Conservation (phyloP, 345 rosid genomes). For the Euphorbia lathyris region DNA sequence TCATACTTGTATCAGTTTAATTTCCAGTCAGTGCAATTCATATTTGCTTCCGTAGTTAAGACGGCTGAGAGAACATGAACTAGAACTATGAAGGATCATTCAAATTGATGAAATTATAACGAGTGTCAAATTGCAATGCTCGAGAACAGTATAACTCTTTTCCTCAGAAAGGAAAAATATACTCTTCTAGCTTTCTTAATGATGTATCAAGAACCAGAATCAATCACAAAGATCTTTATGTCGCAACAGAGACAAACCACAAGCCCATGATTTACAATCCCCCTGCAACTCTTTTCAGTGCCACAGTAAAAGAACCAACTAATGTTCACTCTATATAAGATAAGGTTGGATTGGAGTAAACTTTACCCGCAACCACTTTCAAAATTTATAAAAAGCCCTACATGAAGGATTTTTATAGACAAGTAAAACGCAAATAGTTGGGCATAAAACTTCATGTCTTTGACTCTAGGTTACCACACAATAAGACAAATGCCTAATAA, state of each 20-base stretch:
- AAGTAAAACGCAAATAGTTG: background rate
- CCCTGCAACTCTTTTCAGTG: background rate
- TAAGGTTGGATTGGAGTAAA: background rate
- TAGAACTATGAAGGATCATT: background rate
- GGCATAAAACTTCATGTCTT: background rate
- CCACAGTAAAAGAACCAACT: background rate
- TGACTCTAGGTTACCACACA: background rate
- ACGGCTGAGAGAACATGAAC: background rate
- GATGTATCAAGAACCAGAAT: conserved; percentile 8
- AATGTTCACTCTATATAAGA: background rate
- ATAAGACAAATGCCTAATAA: background rate
- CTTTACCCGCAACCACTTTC: background rate
- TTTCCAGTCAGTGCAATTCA: background rate
- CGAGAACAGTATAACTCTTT: background rate
- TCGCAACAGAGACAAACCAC: background rate
- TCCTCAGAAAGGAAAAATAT: background rate
- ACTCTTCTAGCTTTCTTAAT: background rate
- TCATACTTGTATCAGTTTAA: background rate
- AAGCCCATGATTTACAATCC: background rate
- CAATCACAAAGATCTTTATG: background rate
- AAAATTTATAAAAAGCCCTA: background rate
- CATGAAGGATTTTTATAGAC: background rate
- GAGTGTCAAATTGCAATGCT: background rate
- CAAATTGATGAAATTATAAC: background rate
- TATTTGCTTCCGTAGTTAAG: background rate